Base-by-base conservation (phyloP, 2,329 filamentous ascomycete species). In the Sporothrix globosa region DNA sequence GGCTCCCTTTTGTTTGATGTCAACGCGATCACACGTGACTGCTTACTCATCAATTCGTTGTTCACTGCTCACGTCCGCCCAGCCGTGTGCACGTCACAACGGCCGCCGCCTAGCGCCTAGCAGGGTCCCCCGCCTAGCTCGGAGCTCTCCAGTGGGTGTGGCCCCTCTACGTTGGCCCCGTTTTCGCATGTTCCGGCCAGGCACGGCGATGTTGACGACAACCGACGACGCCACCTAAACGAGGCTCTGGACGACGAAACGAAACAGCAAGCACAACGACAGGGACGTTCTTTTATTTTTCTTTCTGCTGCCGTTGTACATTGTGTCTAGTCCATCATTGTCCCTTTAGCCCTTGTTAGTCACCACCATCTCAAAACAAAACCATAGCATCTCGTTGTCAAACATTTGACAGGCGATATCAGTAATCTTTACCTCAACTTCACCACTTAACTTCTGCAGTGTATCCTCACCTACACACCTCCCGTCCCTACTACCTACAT, bases 181-280 rank as follows among this genome's bases (percentile, higher is more conserved):
- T 52, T 41, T 24, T 52, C 19, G 67, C 53, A 68, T 68, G 39
- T 58, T 61, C 66, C 67, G 67, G 34, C 56, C 56, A 69, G 67
- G 67, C 67, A 69, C 56, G 56, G 67, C 54, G 67, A 69, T 6
- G 67, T 52, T 69, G 67, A 69, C 67, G 67, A 69, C 67, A 61
- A 13, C 67, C n/a, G 39, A 61, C 27, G 58, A 61, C 58, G 39
- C 58, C n/a, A 61, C 39, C 27, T 24, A 39, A 19, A 46, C 17
- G 34, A 21, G 13, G 41, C 21, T 30, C 10, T 14, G 19, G 17
- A 44, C 56, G 19, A 44, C 21, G n/a, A 48, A 19, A 41, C 17
- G n/a, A 19, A 2, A 24, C 7, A 24, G 60, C 34, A 14, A 61
- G 21, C 41, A 41, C 56, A n/a, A 30, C 60, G 13, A 50, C 7